Evolutionary conservation across 176 grass and related monocot species (phyloP).

Genomic region (Ampelocalamus luodianensis): DNA sequence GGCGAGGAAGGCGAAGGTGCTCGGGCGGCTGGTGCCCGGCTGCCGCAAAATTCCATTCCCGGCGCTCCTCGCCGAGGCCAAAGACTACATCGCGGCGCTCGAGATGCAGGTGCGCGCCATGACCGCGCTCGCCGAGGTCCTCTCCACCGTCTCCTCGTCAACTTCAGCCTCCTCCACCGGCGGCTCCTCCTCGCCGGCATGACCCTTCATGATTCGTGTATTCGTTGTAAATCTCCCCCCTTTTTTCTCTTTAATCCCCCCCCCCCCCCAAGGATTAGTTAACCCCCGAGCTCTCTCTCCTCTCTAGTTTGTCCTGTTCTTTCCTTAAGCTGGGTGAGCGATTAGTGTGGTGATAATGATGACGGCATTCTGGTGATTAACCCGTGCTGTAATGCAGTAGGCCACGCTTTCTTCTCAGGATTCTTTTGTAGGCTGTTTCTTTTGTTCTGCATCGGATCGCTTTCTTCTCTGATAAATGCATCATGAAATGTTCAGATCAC

Average conservation of each 20-base stretch:
- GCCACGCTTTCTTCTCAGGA: constrained; percentile 12
- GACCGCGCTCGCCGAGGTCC: constrained; percentile 71
- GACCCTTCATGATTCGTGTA: constrained; percentile 52
- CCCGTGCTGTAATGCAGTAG: constrained; percentile 45
- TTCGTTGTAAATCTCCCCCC: constrained; percentile 59
- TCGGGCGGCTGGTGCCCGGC: constrained; percentile 78
- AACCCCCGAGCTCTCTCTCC: constrained; percentile 29
- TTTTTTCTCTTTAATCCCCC: not conserved
- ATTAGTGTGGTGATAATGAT: constrained; percentile 48
- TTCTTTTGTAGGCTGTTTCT: constrained; percentile 43
- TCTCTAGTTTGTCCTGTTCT: constrained; percentile 34
- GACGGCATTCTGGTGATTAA: constrained; percentile 52
- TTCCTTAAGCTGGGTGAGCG: constrained; percentile 34
- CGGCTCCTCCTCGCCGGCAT: constrained; percentile 29
- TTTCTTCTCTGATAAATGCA: constrained; percentile 43
- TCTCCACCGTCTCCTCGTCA: constrained; percentile 49
- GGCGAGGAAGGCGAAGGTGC: constrained; percentile 68
- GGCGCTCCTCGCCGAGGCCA: constrained; percentile 66
- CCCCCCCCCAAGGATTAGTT: constrained; percentile 44
- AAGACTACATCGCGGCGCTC: constrained; percentile 86
- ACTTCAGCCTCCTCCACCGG: not conserved
- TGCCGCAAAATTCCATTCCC: constrained; percentile 77
- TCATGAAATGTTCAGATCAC: constrained; percentile 40
- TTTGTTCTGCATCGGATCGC: constrained; percentile 21
- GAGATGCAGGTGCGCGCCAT: constrained; percentile 97